phyloP scores from a whole-genome alignment of 2,329 filamentous ascomycete genomes.

The Pyrenophora seminiperda region DNA sequence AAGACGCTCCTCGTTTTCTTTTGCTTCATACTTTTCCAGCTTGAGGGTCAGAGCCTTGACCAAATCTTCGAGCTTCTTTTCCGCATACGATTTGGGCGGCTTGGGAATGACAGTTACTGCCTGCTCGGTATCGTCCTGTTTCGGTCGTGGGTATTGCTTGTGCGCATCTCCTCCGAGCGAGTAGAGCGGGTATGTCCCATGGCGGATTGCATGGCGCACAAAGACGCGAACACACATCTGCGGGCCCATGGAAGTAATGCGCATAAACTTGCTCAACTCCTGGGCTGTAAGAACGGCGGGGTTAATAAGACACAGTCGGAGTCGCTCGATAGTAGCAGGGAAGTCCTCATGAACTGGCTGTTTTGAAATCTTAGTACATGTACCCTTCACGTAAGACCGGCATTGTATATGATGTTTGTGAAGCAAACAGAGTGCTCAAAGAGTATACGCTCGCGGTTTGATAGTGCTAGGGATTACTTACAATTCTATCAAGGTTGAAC shows the following conservation, averaged over 20 bases:
- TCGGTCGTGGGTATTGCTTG: slow-evolving; percentile 3
- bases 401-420: no score
- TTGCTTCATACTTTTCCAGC: no score
- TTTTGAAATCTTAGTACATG: neutral
- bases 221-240: slow-evolving; percentile 11
- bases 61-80: no score
- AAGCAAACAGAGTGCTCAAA: neutral
- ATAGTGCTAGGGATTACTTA: slow-evolving; percentile 3
- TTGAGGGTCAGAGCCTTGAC: no score
- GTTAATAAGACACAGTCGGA: slow-evolving; percentile 13
- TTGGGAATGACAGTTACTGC: no score
- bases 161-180: slow-evolving; percentile 8
- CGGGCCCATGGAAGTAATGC: neutral
- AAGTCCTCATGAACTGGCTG: slow-evolving; percentile 17
- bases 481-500: neutral
- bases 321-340: slow-evolving; percentile 11
- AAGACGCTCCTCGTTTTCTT: no score
- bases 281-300: neutral
- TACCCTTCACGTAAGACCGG: no score
- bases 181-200: slow-evolving; percentile 3
- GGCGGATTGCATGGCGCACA: slow-evolving; percentile 11
- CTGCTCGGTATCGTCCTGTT: no score
- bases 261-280: slow-evolving; percentile 2
- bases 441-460: neutral
- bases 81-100: no score